phyloP scores from a whole-genome alignment of 192 early-diverging fungal species.

The Coemansia sp. region DNA sequence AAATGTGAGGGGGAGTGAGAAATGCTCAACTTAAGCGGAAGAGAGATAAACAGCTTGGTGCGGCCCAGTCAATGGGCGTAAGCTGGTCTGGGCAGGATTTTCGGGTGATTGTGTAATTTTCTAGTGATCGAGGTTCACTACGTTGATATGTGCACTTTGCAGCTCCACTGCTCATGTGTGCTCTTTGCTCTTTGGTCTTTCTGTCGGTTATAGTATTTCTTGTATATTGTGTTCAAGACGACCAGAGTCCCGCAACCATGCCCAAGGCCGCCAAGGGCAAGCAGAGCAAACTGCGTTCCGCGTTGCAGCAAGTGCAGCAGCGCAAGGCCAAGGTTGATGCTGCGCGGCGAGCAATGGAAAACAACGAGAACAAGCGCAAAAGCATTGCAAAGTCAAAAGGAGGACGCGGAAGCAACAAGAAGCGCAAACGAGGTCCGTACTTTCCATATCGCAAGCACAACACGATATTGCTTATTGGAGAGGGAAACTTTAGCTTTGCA shows the following conservation, averaged over 20 bases:
- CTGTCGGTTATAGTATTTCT: not conserved
- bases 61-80: too few relatives aligned
- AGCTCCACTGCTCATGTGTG: too few relatives aligned
- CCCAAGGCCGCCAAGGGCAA: conserved; percentile 10
- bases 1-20: conserved; percentile 1
- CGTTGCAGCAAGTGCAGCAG: conserved; percentile 13
- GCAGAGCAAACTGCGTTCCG: conserved; percentile 10
- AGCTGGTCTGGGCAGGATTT: too few relatives aligned
- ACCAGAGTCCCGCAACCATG: conserved; percentile 3
- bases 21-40: not conserved
- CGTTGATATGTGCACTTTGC: too few relatives aligned
- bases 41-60: not conserved
- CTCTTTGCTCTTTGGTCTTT: not conserved
- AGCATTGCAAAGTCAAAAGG: conserved; percentile 6
- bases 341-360: not conserved
- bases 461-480: conserved; percentile 71
- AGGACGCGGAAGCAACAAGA: not conserved
- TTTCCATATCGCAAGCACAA: conserved; percentile 57
- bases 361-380: conserved; percentile 5
- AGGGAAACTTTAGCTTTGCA: conserved; percentile 95
- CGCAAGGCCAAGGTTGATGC: conserved; percentile 9
- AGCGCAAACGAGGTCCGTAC: conserved; percentile 1
- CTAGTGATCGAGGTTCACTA: too few relatives aligned
- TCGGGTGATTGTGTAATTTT: too few relatives aligned
- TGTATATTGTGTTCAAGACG: not conserved